Evolutionary conservation across 306 rosid genomes (phyloP).

Genomic region (Comarum palustre): DNA sequence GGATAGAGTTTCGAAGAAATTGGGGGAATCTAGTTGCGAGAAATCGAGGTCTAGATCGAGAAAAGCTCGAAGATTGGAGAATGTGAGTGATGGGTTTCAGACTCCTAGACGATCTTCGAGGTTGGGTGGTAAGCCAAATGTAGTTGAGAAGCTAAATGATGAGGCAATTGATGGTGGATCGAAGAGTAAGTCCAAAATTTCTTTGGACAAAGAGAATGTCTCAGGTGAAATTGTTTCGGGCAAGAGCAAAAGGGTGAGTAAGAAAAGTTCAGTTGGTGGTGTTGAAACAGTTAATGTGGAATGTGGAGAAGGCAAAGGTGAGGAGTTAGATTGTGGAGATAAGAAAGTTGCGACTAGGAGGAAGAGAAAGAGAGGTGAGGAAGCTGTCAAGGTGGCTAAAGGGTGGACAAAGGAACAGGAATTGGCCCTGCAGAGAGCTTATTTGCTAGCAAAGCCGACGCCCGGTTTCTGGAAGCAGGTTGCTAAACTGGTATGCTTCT

Average conservation of each 20-base stretch:
- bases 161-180: background rate
- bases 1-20: conserved; percentile 16
- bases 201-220: conserved; percentile 3
- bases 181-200: background rate
- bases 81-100: conserved; percentile 15
- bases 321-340: conserved; percentile 5
- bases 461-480: conserved; percentile 94
- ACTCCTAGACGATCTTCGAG: conserved; percentile 28
- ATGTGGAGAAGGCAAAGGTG: conserved; percentile 15
- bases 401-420: conserved; percentile 86
- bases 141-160: background rate
- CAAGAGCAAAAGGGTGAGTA: conserved; percentile 7
- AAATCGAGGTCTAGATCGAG: conserved; percentile 17
- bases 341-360: conserved; percentile 13
- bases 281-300: conserved; percentile 9
- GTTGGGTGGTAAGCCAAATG: conserved; percentile 9
- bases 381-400: conserved; percentile 19
- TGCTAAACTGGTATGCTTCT: conserved; percentile 56
- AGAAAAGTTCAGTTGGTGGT: conserved; percentile 10
- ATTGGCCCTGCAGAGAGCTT: conserved; percentile 60
- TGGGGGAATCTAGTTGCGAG: background rate
- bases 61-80: conserved; percentile 16
- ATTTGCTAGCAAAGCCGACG: conserved; percentile 59
- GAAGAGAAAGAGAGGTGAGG: conserved; percentile 42
- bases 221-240: background rate